Evolutionary conservation across 352 stramenopile species (phyloP), one percentile per base, ranked within the genome.

Genomic region (Globisporangium parvum): DNA sequence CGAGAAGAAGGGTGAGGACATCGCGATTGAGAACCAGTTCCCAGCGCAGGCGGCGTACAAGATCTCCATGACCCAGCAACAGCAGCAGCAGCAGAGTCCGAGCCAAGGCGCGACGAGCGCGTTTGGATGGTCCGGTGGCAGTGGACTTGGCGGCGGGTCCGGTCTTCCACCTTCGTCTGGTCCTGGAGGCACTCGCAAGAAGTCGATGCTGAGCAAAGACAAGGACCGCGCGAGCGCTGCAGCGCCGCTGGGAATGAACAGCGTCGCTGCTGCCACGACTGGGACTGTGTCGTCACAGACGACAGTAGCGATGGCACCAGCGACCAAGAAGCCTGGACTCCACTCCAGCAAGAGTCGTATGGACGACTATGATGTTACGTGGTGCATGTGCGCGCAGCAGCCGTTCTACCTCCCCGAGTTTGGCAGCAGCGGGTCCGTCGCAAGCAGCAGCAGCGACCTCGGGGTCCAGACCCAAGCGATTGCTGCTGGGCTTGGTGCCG

Each of bases 21-120:
- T 97, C 12, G 51, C 79, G 18, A 85, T 97, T 26, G 84, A 93
- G 20, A 97, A 96, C 57, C 87, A 93, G 50, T 97, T 96, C 46
- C 68, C 80, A 1, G 54, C 66, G 0, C 78, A 80, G 42, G 84
- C 65, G 6, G 79, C 65, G 31, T 97, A 91, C 67, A 82, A 80
- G 6, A 35, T 96, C 2, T 81, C 70, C 1, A 79, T 96, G 70
- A 75, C 72, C 1, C 85, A 96, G 51, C 64, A 72, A 37, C 55
- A 62, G 14, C 17, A 18, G 23, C 45, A 62, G 33, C 59, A 52
- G 9, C 11, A 15, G 2, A 37, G 31, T 12, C 1, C 31, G 31
- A 37, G 31, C 12, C 31, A 37, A 12, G 31, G 31, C 31, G 31
- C 31, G 0, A 2, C 5, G 31, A 37, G 31, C 12, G 31, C 31